Evolutionary conservation across 441 rosid genomes (phyloP), one percentile per base, ranked within the genome.

Genomic region (Dalechampia spathulata): DNA sequence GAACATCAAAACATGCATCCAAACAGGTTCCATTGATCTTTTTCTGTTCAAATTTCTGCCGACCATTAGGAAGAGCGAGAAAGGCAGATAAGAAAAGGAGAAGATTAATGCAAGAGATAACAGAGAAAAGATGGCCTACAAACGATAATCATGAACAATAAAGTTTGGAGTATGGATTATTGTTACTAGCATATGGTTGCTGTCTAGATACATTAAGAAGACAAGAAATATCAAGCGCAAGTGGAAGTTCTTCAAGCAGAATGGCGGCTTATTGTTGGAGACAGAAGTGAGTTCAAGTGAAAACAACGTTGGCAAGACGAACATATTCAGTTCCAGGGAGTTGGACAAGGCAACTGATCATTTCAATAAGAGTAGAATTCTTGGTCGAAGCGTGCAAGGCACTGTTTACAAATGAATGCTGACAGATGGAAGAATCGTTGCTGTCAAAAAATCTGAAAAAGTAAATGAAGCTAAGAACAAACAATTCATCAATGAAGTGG

Each of bases 361-460:
- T 12, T 75, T 71, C 23, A 61, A 66, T 37, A 5, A 13, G 37
- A 48, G 51, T 1, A 55, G 73, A 47, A 43, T 75, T n/a, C 63
- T 71, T 7, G 76, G 79, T 2, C 64, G 68, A 1, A 71, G 79
- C 2, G 78, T 75, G 6, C 78, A 74, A 52, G 78, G 73, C 34
- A 70, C 72, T 0, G 70, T 70, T 14, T 73, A 58, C 48, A 73
- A 73, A 13, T 75, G 78, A 38, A 70, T 74, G 75, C n/a, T 74
- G 0, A 26, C 3, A 0, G 75, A 68, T 58, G 79, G 73, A 36
- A 55, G 56, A 32, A 75, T 65, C 3, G 62, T 71, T 7, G 76
- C 79, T 0, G 64, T 71, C 0, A 68, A 75, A 20, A 75, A 60
- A 14, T 72, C 79, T 5, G 56, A 30, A 25, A 20, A 42, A 0